Evolutionary conservation across 2,329 filamentous ascomycete species (phyloP), one percentile per base, ranked within the genome.

Genomic region (Aureobasidium musti): DNA sequence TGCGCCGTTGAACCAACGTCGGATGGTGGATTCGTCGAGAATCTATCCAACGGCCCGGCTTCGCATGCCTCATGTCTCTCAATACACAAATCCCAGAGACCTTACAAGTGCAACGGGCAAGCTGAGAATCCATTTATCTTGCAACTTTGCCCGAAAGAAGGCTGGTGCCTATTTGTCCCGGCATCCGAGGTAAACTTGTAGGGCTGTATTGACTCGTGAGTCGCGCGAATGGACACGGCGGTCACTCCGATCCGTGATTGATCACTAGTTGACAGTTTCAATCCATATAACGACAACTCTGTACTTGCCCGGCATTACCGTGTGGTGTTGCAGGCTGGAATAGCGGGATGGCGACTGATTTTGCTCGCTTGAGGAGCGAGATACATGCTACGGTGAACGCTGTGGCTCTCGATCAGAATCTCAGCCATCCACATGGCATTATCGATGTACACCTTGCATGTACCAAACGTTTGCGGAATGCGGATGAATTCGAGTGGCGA

Each of bases 1-100:
- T 11, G 52, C 28, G 39, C 43, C 57, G 57, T 61, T 61, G 35
- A 21, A 49, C n/a, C 26, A 49, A 61, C 57, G 57, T 47, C 39
- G 41, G 19, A 37, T 45, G 54, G 30, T n/a, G 21, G 39, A 37
- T 35, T 61, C 21, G 28, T 60, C 30, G 37, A 59, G n/a, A 61
- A 13, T 2, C 14, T 45, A 26, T 61, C 13, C 57, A 61, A 49
- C 57, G 57, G 41, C 37, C 41, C 57, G 57, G 57, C 57, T 61
- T 49, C 6, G 28, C 57, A 30, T 61, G 57, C 57, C 57, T 49
- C 23, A 30, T 28, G 21, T 41, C 53, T 39, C 8, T 37, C 11
- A 41, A 7, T 57, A 26, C 13, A 57, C 37, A 43, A 43, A 45
- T 59, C 10, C 1, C 19, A 30, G 21, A 14, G 10, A 4, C 8